Evolutionary conservation across 768 basidiomycete species (phyloP), one percentile per base, ranked within the genome.

Genomic region (Leccinum olivaceopallidum): DNA sequence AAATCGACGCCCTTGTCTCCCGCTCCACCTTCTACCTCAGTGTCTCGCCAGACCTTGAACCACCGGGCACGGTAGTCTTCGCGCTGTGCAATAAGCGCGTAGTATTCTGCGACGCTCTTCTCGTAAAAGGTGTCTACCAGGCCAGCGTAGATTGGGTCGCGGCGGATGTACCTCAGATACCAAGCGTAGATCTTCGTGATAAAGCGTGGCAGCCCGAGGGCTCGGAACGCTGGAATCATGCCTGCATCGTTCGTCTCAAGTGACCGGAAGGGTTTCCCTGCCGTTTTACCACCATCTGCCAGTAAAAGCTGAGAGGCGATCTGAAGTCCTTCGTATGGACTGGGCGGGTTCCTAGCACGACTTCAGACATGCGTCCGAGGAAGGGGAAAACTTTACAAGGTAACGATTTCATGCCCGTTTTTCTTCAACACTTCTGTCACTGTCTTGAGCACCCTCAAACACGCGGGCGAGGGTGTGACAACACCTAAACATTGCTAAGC

Each of bases 401-500:
- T 76, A 13, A 84, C 70, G 6, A 85, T 71, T 49, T 81, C 75
- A 34, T 87, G 82, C 0, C 85, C 85, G 13, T 80, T 62, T 36
- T 72, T 77, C 34, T 74, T 59, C 20, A 88, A 71, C 5, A 73
- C 70, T 0, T 80, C 73, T 1, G 80, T 78, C 1, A 85, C 83
- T 24, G 62, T 73, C 37, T 78, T 65, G 9, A 87, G 74, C n/a
- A 82, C 85, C n/a, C 86, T 79, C 32, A 71, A 68, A 60, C 85
- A 86, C 0, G 86, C 82, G 2, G 87, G 86, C 2, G 87, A 86
- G 3, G 85, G 83, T 30, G 70, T 63, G 2, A 88, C 80, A 34
- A 86, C 78, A 6, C 83, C 88, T 88, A 39, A 18, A 13, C n/a
- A 30, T 12, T 2, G n/a, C n/a, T 60, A 28, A 57, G 30, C 24